These are phyloP conservation scores for Leccinum solheimii DNA, from an alignment of 1,284 basidiomycete species.

Conservation along the genomic window DNA sequence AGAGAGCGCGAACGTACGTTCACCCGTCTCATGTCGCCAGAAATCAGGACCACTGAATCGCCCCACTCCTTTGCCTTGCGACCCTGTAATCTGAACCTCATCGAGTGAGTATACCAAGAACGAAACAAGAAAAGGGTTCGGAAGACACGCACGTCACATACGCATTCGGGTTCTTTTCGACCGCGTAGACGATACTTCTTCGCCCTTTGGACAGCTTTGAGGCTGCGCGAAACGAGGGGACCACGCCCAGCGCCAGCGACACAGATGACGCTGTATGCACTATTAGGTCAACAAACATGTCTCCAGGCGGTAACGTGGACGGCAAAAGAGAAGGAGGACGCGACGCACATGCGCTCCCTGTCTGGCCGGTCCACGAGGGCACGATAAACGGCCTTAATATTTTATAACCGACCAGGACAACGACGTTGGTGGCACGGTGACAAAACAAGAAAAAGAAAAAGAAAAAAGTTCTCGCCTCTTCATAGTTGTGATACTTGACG, in stretches of 20 bases:
- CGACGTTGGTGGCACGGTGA: slow-evolving; percentile 8
- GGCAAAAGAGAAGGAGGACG: slow-evolving; percentile 1
- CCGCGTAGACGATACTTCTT: slow-evolving; percentile 70
- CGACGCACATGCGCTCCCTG: slow-evolving; percentile 54
- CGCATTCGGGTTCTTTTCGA: slow-evolving; percentile 97
- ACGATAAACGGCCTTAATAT: slow-evolving; percentile 69
- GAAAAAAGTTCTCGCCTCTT: slow-evolving; percentile 60
- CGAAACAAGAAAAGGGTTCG: slow-evolving; percentile 3
- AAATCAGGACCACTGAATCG: slow-evolving; percentile 75
- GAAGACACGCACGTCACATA: slow-evolving; percentile 76
- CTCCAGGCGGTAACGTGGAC: background rate
- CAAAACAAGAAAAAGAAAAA: background rate
- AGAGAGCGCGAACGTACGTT: slow-evolving; percentile 47
- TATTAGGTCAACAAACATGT: slow-evolving; percentile 25
- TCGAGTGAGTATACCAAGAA: slow-evolving; percentile 21
- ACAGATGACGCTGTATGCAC: slow-evolving; percentile 65
- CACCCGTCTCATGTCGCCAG: slow-evolving; percentile 91
- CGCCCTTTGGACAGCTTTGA: slow-evolving; percentile 78
- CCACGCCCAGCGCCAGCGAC: slow-evolving; percentile 96
- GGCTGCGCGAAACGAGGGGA: slow-evolving; percentile 85
- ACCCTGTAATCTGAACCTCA: slow-evolving; percentile 70
- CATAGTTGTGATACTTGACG: slow-evolving; percentile 94
- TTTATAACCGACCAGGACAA: slow-evolving; percentile 11
- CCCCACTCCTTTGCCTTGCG: slow-evolving; percentile 84
- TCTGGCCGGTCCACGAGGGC: slow-evolving; percentile 76